A percentile compares a stretch with the other conserved stretches of the same genome.
Conservation (phyloP, 352 stramenopile genomes). For the Globisporangium takayamanum region DNA sequence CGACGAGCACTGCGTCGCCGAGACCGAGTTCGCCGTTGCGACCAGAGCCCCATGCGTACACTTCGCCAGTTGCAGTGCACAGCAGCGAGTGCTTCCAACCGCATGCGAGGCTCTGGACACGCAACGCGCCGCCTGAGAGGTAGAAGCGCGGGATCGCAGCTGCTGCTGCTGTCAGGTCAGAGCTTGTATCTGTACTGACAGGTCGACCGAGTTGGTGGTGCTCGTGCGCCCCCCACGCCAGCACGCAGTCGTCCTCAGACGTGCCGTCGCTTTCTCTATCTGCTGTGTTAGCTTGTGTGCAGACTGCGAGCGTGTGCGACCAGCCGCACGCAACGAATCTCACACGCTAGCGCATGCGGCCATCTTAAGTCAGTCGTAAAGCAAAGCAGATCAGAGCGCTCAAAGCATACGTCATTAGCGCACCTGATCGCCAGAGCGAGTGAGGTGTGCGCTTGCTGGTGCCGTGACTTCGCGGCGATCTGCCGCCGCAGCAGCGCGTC, state of each 20-base stretch:
- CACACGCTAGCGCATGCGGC: constrained; percentile 11
- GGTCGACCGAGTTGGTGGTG: constrained; percentile 37
- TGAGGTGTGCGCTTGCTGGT: neutral
- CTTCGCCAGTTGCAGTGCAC: constrained; percentile 29
- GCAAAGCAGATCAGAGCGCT: neutral
- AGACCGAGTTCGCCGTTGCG: constrained; percentile 70
- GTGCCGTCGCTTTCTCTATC: no score
- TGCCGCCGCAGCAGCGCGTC: neutral
- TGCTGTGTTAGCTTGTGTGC: constrained; percentile 1
- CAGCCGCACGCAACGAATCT: constrained; percentile 61
- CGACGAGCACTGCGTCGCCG: constrained; percentile 18
- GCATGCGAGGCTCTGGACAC: constrained; percentile 57
- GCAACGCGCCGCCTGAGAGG: constrained; percentile 4
- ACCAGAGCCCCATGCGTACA: constrained; percentile 65
- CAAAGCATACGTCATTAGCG: neutral
- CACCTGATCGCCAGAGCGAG: neutral
- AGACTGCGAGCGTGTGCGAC: constrained; percentile 55
- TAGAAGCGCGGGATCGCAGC: constrained; percentile 3
- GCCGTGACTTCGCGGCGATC: constrained; percentile 1
- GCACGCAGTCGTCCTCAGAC: constrained; percentile 15
- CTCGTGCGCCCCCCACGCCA: constrained; percentile 56
- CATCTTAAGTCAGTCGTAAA: neutral
- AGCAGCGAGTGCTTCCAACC: constrained; percentile 83
- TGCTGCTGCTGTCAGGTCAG: neutral
- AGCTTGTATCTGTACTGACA: neutral